phyloP scores from a whole-genome alignment of 305 asterid genomes.

The Fraxinus sp. region DNA sequence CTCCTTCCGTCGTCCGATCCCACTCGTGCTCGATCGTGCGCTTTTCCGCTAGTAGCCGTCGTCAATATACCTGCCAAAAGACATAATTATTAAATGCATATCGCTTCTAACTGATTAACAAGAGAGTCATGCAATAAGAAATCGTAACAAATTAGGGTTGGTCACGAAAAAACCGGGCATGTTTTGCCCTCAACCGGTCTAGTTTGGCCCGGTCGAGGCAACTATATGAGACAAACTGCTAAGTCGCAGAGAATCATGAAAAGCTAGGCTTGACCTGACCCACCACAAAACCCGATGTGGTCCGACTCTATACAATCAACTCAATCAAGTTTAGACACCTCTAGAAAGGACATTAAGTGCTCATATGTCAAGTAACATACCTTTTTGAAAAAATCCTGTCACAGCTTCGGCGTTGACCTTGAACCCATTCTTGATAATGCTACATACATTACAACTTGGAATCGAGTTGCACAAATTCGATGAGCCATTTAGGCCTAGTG shows the following conservation, averaged over 20 bases:
- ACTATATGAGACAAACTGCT: not conserved
- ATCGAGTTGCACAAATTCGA: slow-evolving; percentile 72
- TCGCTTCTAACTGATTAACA: not conserved
- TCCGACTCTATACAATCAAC: not conserved
- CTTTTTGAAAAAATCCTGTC: slow-evolving; percentile 28
- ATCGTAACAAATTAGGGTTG: not conserved
- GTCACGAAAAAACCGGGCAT: not conserved
- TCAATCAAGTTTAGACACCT: not conserved
- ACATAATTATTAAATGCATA: not conserved
- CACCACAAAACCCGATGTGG: not conserved
- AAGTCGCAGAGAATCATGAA: not conserved
- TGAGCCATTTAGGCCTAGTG: slow-evolving; percentile 74
- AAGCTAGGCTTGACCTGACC: not conserved
- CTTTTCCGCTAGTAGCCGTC: slow-evolving; percentile 75
- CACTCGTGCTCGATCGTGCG: slow-evolving; percentile 56
- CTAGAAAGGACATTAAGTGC: not conserved
- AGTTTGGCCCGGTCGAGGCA: not conserved
- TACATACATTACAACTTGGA: slow-evolving; percentile 62
- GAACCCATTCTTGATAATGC: slow-evolving; percentile 69
- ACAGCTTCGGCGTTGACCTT: slow-evolving; percentile 31
- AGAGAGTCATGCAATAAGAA: not conserved
- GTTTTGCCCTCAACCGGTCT: not conserved
- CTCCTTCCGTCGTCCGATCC: slow-evolving; percentile 44
- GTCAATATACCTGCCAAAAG: slow-evolving; percentile 57
- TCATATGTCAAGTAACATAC: not conserved